phyloP scores from a whole-genome alignment of 78 protist genomes.

The Dictyostelium capitatum region DNA sequence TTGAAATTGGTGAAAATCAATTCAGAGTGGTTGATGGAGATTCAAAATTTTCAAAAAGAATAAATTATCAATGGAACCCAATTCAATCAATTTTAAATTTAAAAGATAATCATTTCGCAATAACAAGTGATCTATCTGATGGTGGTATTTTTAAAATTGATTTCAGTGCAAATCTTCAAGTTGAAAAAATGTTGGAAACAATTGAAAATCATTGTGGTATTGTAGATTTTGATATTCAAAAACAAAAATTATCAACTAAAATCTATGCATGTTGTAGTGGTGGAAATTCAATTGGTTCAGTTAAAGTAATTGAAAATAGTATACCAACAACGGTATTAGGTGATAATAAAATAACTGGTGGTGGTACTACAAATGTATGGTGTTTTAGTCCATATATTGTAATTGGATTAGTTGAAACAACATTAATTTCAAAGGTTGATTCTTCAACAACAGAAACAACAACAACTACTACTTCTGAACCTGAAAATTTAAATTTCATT shows the following conservation, averaged over 20 bases:
- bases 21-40: not conserved
- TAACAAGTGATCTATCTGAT: slow-evolving; percentile 43
- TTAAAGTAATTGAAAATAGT: slow-evolving; percentile 32
- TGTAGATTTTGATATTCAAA: slow-evolving; percentile 2
- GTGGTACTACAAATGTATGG: not conserved
- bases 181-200: not conserved
- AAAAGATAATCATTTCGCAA: not conserved
- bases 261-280: slow-evolving; percentile 26
- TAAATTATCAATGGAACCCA: slow-evolving; percentile 14
- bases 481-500: slow-evolving; percentile 1
- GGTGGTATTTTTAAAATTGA: slow-evolving; percentile 14
- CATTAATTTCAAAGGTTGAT: not conserved
- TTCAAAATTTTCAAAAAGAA: not conserved
- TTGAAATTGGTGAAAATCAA: not conserved
- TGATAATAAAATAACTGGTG: not conserved
- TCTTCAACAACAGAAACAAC: too few species aligned
- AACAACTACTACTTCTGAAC: too few species aligned
- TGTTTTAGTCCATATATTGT: slow-evolving; percentile 5
- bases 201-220: slow-evolving; percentile 13
- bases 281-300: slow-evolving; percentile 6
- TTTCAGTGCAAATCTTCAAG: not conserved
- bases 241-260: not conserved
- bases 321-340: not conserved
- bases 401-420: not conserved
- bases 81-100: slow-evolving; percentile 14